Base-by-base conservation (phyloP, 2,329 filamentous ascomycete genomes). In the Colletotrichum scovillei region DNA sequence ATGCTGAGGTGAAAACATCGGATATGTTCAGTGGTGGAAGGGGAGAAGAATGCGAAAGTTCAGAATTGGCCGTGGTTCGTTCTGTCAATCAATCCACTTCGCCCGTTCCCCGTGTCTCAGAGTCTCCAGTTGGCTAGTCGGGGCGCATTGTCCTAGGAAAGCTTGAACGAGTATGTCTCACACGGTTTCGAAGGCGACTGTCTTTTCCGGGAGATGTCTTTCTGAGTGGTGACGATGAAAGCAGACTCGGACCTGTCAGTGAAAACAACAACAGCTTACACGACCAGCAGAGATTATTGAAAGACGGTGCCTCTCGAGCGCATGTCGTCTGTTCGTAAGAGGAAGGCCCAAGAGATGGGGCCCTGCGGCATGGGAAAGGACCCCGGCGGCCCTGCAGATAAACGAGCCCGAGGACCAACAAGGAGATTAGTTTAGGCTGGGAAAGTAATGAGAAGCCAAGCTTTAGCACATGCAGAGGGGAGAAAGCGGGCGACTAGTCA, bases 151-250 rank as follows among this genome's bases (percentile, higher is more conserved):
- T 56, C 46, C 55, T 42, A 19, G 26, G 7, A 56, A 70, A 70
- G 70, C 60, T 65, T 70, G 60, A 28, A 32, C 35, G 24, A 65
- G 42, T 16, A 22, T 73, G 70, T 73, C 59, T 65, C 70, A 73
- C 19, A 28, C 28, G 38, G 70, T 73, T 73, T 73, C 70, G 67
- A 62, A 63, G 22, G 56, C 32, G 65, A 32, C 7, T 32, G 30
- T 26, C 38, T 59, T 32, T 42, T 59, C 35, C 49, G 19, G 26
- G 12, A 52, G 42, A 32, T 49, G 12, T 52, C n/a, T 7, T 22
- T 52, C 19, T 30, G 38, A 69, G n/a, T 14, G 52, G 35, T 35
- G 52, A 69, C 66, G 60, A 30, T 11, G 38, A 46, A n/a, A 46
- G 16, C 16, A 46, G 19, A 46, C 19, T 35, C 42, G 22, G 49